Percentiles rank a stretch among this genome's conserved stretches.
Evolutionary conservation across 768 basidiomycete species (phyloP).

Genomic region (Clavaria fumosa): DNA sequence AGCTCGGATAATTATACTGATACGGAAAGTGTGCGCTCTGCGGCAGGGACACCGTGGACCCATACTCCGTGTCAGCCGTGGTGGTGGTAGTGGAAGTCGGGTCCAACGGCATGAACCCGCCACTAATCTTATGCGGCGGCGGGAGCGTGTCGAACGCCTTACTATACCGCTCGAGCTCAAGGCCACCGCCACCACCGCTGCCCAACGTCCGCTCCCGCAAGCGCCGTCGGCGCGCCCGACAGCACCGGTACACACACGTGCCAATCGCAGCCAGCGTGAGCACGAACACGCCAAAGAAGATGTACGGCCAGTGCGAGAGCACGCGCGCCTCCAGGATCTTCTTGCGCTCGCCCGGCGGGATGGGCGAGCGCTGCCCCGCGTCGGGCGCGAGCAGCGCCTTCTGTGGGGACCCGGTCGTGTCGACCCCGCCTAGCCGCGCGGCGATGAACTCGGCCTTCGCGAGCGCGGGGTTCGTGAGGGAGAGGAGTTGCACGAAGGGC

Average conservation of each 20-base stretch:
- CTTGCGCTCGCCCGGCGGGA: slow-evolving; percentile 51
- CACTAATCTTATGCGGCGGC: too few relatives aligned
- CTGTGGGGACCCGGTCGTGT: slow-evolving; percentile 36
- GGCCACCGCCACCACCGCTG: too few relatives aligned
- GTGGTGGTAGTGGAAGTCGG: too few relatives aligned
- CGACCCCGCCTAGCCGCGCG: slow-evolving; percentile 41
- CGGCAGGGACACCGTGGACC: too few relatives aligned
- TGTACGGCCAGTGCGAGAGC: slow-evolving; percentile 62
- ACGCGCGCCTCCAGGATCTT: slow-evolving; percentile 45
- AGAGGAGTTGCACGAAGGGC: slow-evolving; percentile 58
- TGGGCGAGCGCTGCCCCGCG: slow-evolving; percentile 46
- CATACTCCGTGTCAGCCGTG: too few relatives aligned
- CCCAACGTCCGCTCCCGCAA: too few relatives aligned
- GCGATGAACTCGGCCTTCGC: slow-evolving; percentile 56
- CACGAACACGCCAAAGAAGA: slow-evolving; percentile 42
- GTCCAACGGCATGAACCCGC: too few relatives aligned
- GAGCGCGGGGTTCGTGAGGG: slow-evolving; percentile 34
- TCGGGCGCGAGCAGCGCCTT: slow-evolving; percentile 45
- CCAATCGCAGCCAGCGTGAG: slow-evolving; percentile 31
- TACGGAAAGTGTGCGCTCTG: too few relatives aligned
- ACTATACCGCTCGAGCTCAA: too few relatives aligned
- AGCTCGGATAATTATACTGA: too few relatives aligned
- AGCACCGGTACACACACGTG: slow-evolving; percentile 45
- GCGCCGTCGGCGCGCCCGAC: slow-evolving; percentile 29
- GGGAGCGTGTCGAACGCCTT: too few relatives aligned